Conservation (phyloP, 2,329 filamentous ascomycete genomes). For the Ophiostoma novo-ulmi region DNA sequence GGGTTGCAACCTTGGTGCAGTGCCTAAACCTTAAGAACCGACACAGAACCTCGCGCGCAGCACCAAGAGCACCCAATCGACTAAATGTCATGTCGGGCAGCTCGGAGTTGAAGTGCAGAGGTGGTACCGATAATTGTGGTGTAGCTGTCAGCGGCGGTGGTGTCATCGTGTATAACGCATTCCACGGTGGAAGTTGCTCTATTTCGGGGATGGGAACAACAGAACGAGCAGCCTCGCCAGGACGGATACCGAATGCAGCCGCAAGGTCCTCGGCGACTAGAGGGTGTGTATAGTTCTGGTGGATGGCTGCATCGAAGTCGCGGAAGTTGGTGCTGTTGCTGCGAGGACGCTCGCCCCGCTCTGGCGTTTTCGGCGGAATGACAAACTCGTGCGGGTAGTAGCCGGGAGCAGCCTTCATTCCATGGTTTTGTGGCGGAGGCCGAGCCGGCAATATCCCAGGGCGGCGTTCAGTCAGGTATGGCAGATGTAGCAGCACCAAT, state of each 20-base stretch:
- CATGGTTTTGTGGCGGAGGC: not conserved
- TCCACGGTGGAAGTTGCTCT: not conserved
- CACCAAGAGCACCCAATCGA: not conserved
- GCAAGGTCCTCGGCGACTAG: not conserved
- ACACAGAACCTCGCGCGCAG: not conserved
- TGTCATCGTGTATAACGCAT: not conserved
- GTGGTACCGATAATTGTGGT: not conserved
- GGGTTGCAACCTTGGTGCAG: not conserved
- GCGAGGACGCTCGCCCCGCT: not conserved
- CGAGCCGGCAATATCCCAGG: not conserved
- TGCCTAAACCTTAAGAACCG: not conserved
- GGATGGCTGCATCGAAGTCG: not conserved
- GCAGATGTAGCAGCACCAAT: not conserved
- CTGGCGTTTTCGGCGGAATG: not conserved
- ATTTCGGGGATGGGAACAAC: not conserved
- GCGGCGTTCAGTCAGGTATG: not conserved
- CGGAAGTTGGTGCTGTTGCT: not conserved
- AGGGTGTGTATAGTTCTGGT: not conserved
- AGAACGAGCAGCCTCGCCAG: not conserved
- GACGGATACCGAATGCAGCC: not conserved
- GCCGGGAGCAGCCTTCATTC: not conserved
- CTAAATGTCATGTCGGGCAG: not conserved
- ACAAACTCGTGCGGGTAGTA: not conserved
- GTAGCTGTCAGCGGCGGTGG: not conserved
- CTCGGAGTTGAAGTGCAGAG: not conserved